These are phyloP conservation scores for Oropetium thomaeum DNA, from an alignment of 176 grass and related monocot genomes.

Conservation along the genomic window DNA sequence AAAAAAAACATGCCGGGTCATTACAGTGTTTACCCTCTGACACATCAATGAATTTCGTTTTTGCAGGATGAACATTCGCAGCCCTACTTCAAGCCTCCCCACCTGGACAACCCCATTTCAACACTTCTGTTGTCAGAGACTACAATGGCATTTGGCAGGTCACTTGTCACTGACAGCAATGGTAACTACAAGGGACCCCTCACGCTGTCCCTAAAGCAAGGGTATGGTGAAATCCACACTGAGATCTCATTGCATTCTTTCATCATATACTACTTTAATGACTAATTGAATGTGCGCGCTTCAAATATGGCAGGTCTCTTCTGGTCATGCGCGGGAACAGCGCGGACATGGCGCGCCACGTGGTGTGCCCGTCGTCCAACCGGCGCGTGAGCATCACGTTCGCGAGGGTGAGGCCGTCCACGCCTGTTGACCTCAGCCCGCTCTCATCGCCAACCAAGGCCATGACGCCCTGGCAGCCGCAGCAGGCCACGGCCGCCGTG, in stretches of 20 bases:
- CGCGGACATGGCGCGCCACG: constrained; percentile 90
- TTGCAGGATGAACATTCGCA: constrained; percentile 93
- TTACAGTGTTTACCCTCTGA: not conserved
- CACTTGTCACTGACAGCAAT: constrained; percentile 81
- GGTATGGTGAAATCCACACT: constrained; percentile 35
- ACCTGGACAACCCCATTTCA: constrained; percentile 97
- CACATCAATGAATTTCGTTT: not conserved
- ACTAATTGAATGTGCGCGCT: not conserved
- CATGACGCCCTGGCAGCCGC: constrained; percentile 70
- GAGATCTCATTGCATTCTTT: not conserved
- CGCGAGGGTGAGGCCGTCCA: constrained; percentile 60
- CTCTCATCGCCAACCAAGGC: constrained; percentile 71
- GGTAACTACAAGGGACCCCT: constrained; percentile 97
- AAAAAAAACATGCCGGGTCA: not conserved
- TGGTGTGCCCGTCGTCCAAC: constrained; percentile 80
- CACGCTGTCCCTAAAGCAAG: constrained; percentile 80
- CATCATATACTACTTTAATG: not conserved
- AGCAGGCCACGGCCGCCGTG: not conserved
- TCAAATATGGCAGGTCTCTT: constrained; percentile 59
- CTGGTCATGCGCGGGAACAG: constrained; percentile 98
- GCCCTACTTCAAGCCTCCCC: constrained; percentile 96
- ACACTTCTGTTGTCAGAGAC: constrained; percentile 87
- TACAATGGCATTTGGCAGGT: constrained; percentile 85
- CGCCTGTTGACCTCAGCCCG: constrained; percentile 47
- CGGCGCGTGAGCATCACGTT: constrained; percentile 87